Base-by-base conservation (phyloP, 2,329 filamentous ascomycete species). In the Penicillium concentricum region DNA sequence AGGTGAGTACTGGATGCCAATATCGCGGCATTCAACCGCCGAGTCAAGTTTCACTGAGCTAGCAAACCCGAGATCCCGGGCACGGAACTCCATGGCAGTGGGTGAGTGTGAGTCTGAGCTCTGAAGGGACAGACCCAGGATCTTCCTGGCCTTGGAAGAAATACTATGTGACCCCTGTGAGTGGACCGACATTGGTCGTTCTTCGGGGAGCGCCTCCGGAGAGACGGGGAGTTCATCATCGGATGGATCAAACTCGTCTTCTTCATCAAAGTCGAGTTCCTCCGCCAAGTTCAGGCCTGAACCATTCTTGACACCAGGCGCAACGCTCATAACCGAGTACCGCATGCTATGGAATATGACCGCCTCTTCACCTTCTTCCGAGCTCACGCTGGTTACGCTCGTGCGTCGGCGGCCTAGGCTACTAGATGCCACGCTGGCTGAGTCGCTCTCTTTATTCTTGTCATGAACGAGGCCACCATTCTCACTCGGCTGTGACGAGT, bases 251-350 rank as follows among this genome's bases (percentile, higher is more conserved):
- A 79, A 64, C 44, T 79, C 79, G 32, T 92, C 90, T 54, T 93
- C 90, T 59, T 90, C 89, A 56, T 92, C 90, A 60, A 96, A 89
- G 60, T 90, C 87, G 53, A 99, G 82, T 76, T 99, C 94, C 66
- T 97, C 92, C 0, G 94, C 94, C 39, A 99, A 81, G 60, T 89
- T 96, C 57, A 91, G 75, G 1, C 88, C 89, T 8, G 63, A 65
- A 26, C 85, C 86, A 4, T 78, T 69, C 68, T 87, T 88, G 20
- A 78, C 75, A 10, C 81, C 82, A 56, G 81, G 77, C 8, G 77
- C 74, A n/a, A 82, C 80, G 60, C 81, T 87, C 60, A 89, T 78
- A 24, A 88, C 77, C 2, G 92, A 95, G 69, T 88, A 90, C 30
- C 91, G 86, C 60, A 91, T 82, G 71, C 87, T 77, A 44, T 78